phyloP scores from a whole-genome alignment of 2,329 filamentous ascomycete genomes.

The Purpureocillium lavendulum region DNA sequence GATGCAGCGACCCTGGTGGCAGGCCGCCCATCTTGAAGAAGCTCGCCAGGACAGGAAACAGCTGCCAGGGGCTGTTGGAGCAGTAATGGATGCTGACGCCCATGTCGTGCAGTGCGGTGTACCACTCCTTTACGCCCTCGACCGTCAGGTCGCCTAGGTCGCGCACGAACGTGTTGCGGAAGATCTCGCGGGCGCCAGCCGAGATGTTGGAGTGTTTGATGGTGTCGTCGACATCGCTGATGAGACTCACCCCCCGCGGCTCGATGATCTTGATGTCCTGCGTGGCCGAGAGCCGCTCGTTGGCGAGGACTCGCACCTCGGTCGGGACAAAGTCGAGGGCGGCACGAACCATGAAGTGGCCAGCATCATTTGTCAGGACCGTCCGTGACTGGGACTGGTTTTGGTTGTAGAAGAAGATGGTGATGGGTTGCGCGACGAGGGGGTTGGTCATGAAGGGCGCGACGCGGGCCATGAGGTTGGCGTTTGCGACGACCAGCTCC shows the following conservation, averaged over 20 bases:
- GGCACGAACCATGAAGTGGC: constrained; percentile 77
- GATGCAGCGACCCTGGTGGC: constrained; percentile 81
- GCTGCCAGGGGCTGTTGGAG: constrained; percentile 98
- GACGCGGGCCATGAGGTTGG: constrained; percentile 78
- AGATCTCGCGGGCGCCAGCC: constrained; percentile 83
- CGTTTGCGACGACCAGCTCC: constrained; percentile 73
- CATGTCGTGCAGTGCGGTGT: constrained; percentile 64
- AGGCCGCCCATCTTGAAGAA: constrained; percentile 77
- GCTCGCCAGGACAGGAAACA: constrained; percentile 80
- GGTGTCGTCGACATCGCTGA: constrained; percentile 97
- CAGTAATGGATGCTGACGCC: constrained; percentile 93
- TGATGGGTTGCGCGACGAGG: constrained; percentile 68
- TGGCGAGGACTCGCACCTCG: constrained; percentile 78
- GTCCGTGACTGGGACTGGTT: constrained; percentile 73
- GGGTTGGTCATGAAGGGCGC: constrained; percentile 86
- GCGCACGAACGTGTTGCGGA: constrained; percentile 89
- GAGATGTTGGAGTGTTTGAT: constrained; percentile 92
- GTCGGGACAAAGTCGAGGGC: constrained; percentile 86
- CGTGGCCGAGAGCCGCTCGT: constrained; percentile 73
- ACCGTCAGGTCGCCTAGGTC: constrained; percentile 75
- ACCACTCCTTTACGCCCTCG: constrained; percentile 87
- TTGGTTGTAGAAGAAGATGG: constrained; percentile 92
- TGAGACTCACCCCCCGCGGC: constrained; percentile 75
- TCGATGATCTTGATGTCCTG: constrained; percentile 73
- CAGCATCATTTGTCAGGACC: constrained; percentile 76